Conservation (phyloP, 805 yeast genomes). For the Lachancea fermentati region DNA sequence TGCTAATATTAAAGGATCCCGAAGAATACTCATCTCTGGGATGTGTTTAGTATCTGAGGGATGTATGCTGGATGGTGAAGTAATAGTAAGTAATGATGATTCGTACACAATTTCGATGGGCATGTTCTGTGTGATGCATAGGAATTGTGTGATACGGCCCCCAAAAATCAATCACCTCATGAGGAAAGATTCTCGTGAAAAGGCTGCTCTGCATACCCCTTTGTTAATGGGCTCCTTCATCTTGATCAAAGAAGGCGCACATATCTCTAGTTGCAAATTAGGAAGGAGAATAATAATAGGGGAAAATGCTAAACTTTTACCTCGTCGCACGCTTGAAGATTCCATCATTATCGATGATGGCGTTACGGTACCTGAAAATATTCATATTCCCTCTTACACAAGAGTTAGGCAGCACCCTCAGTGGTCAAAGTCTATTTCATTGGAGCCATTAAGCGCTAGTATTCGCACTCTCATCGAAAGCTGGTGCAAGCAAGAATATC, state of each 20-base stretch:
- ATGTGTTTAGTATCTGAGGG: constrained; percentile 31
- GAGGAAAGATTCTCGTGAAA: background rate
- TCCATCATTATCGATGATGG: constrained; percentile 8
- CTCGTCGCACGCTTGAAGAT: constrained; percentile 10
- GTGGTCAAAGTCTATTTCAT: constrained; percentile 1
- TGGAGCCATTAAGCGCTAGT: constrained; percentile 4
- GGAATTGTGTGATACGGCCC: constrained; percentile 4
- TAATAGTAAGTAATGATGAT: constrained; percentile 13
- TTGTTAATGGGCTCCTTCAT: constrained; percentile 9
- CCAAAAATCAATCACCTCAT: constrained; percentile 6
- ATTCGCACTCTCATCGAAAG: constrained; percentile 7
- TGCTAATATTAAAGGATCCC: constrained; percentile 40
- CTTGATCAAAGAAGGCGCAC: constrained; percentile 2
- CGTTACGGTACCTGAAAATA: constrained; percentile 9
- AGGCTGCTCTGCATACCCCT: constrained; percentile 1
- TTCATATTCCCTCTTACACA: constrained; percentile 9
- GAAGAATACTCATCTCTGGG: constrained; percentile 42
- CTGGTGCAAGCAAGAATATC: constrained; percentile 9
- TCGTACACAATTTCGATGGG: constrained; percentile 9
- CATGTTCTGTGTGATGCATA: constrained; percentile 6
- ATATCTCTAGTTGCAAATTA: constrained; percentile 3
- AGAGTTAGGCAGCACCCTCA: constrained; percentile 7
- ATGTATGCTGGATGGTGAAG: constrained; percentile 36
- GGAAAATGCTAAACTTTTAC: constrained; percentile 1
- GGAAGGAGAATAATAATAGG: constrained; percentile 11